phyloP scores from a whole-genome alignment of 441 rosid species.

The Erodium texanum region DNA sequence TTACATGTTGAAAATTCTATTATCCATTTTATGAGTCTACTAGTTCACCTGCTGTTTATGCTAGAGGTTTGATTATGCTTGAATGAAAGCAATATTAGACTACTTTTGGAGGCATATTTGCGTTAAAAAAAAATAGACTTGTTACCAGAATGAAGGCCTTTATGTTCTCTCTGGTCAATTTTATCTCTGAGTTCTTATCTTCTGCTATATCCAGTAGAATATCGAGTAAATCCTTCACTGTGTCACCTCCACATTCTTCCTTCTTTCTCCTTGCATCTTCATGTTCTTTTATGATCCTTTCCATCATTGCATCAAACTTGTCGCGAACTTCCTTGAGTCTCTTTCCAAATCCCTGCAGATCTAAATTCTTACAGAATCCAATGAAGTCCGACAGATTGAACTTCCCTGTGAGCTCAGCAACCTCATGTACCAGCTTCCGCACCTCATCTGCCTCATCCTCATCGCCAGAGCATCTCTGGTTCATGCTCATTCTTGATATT shows the following conservation, averaged over 20 bases:
- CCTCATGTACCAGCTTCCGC: slow-evolving; percentile 28
- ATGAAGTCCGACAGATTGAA: slow-evolving; percentile 36
- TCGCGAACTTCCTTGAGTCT: slow-evolving; percentile 27
- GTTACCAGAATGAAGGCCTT: slow-evolving; percentile 65
- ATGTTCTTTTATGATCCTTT: slow-evolving; percentile 36
- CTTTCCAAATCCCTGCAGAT: slow-evolving; percentile 38
- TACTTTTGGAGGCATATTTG: no score
- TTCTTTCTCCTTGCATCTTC: slow-evolving; percentile 22
- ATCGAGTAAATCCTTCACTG: slow-evolving; percentile 35
- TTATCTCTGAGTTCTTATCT: slow-evolving; percentile 42
- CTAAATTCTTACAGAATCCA: slow-evolving; percentile 40
- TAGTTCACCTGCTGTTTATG: no score
- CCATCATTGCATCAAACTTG: slow-evolving; percentile 31
- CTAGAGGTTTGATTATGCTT: no score
- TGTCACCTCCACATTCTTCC: slow-evolving; percentile 7
- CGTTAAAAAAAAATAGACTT: no score
- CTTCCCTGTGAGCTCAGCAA: slow-evolving; percentile 30
- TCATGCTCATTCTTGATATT: slow-evolving; percentile 36
- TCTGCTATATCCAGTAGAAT: slow-evolving; percentile 31
- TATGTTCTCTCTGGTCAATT: slow-evolving; percentile 48
- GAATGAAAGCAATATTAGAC: background rate
- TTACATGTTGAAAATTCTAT: no score
- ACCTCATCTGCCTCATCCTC: slow-evolving; percentile 34
- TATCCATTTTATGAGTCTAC: no score
- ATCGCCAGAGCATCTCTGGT: slow-evolving; percentile 23